These are phyloP conservation scores for Exophiala spinifera DNA, from an alignment of 2,329 filamentous ascomycete genomes.

Conservation along the genomic window DNA sequence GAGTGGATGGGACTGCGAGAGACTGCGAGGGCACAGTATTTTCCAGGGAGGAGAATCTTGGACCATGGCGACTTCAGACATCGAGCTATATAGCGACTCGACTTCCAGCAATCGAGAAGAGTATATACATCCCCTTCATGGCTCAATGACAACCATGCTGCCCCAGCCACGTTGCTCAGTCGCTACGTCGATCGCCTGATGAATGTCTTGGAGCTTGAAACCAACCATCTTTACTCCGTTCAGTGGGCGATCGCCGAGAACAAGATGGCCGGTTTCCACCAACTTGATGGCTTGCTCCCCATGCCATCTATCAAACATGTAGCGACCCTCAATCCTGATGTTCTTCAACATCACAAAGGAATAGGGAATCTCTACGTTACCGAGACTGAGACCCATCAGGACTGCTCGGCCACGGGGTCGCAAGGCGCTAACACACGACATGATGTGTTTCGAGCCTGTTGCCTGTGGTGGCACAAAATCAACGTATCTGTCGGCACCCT, in stretches of 20 bases:
- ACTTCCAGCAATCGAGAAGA: too few relatives aligned
- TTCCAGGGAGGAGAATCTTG: too few relatives aligned
- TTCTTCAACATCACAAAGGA: background rate
- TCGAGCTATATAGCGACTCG: too few relatives aligned
- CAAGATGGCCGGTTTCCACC: constrained; percentile 2
- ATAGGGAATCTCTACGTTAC: constrained; percentile 3
- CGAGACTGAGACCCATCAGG: constrained; percentile 2
- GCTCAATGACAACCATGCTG: constrained; percentile 2
- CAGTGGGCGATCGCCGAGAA: background rate
- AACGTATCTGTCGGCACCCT: constrained; percentile 42
- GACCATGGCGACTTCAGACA: too few relatives aligned
- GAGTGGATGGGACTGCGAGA: too few relatives aligned
- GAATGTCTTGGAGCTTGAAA: constrained; percentile 2
- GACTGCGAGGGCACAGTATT: too few relatives aligned
- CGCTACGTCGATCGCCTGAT: constrained; percentile 1
- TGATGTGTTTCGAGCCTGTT: constrained; percentile 6
- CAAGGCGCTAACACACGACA: background rate
- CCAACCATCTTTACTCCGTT: background rate
- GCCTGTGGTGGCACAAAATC: constrained; percentile 46
- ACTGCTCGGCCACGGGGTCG: background rate
- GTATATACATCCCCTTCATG: background rate
- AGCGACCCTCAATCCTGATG: constrained; percentile 1
- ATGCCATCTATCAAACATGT: constrained; percentile 4
- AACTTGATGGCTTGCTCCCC: constrained; percentile 4
- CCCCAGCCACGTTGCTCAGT: background rate